Evolutionary conservation across 495 filamentous ascomycete species (phyloP), one percentile per base, ranked within the genome.

Genomic region (Aspergillus affinis): DNA sequence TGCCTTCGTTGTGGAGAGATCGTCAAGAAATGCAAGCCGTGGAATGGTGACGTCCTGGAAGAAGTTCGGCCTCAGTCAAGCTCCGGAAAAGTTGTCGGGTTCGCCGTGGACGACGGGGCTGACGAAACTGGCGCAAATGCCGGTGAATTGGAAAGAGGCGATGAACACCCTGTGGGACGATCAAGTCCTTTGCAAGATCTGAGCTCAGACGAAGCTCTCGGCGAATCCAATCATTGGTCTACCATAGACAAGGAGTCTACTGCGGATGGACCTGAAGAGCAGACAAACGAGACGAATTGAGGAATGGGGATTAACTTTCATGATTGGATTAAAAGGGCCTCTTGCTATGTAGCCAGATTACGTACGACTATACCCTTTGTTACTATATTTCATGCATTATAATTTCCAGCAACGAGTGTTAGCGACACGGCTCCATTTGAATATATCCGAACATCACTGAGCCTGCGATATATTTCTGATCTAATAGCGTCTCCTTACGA

Each of bases 11-110:
- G 94, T 68, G 92, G 92, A 0, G 89, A 90, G 63, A 53, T 89
- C 44, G 84, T 95, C 18, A 94, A 90, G 71, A 89, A 95, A 71
- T 97, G 94, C 72, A 88, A 87, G 64, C 93, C 94, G 8, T 99
- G 94, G 95, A 84, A 79, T 61, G 94, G 94, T 2, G 95, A 96
- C 73, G 89, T 97, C 2, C 66, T 93, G 32, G 81, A 85, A 47
- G 83, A 85, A 48, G 63, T 69, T 10, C 69, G 72, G 2, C 81
- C 81, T 20, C 72, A 82, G 30, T 74, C 80, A 10, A 78, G 73
- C 6, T 76, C 74, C 6, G 75, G 80, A 6, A 92, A 90, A 67
- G 83, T 80, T 45, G 89, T 92, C 32, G 88, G 88, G 15, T 92
- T 91, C 68, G 80, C 83, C 17, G 83, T 88, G 21, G 82, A 87